These are phyloP conservation scores for Penicillium sp. DNA, from an alignment of 2,329 filamentous ascomycete species.

Conservation along the genomic window DNA sequence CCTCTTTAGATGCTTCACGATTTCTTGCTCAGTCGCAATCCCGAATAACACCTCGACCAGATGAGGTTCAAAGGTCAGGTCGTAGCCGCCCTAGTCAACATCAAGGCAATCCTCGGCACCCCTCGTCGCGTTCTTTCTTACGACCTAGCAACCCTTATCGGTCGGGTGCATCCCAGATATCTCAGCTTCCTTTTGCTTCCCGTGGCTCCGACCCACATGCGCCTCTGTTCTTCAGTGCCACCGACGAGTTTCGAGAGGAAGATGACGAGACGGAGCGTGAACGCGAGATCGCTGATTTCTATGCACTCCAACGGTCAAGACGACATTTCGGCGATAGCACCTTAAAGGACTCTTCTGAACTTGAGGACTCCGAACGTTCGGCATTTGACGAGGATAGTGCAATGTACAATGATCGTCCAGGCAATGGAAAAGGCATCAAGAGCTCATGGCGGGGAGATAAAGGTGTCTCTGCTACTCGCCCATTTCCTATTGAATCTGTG, in stretches of 20 bases:
- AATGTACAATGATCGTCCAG: slow-evolving; percentile 37
- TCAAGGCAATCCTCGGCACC: slow-evolving; percentile 46
- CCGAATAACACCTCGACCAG: slow-evolving; percentile 70
- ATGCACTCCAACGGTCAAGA: slow-evolving; percentile 83
- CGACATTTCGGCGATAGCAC: slow-evolving; percentile 81
- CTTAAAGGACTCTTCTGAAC: slow-evolving; percentile 79
- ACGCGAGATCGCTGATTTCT: slow-evolving; percentile 87
- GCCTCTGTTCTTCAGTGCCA: slow-evolving; percentile 88
- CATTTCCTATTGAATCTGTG: slow-evolving; percentile 34
- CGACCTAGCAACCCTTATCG: slow-evolving; percentile 74
- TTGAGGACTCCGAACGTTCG: slow-evolving; percentile 64
- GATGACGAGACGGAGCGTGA: slow-evolving; percentile 90
- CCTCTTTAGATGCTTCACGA: slow-evolving; percentile 77
- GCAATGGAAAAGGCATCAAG: slow-evolving; percentile 50
- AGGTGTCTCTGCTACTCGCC: slow-evolving; percentile 39
- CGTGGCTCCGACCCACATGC: slow-evolving; percentile 73
- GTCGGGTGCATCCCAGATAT: slow-evolving; percentile 64
- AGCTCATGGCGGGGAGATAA: slow-evolving; percentile 56
- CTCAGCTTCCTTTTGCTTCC: slow-evolving; percentile 74
- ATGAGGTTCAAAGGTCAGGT: slow-evolving; percentile 47
- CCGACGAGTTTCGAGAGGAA: slow-evolving; percentile 86
- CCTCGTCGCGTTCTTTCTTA: slow-evolving; percentile 49
- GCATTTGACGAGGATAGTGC: slow-evolving; percentile 51
- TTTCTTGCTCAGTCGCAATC: slow-evolving; percentile 97
- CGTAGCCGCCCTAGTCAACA: slow-evolving; percentile 48